Evolutionary conservation across 139 green algal species (phyloP).

Genomic region (Desmodesmus armatus): DNA sequence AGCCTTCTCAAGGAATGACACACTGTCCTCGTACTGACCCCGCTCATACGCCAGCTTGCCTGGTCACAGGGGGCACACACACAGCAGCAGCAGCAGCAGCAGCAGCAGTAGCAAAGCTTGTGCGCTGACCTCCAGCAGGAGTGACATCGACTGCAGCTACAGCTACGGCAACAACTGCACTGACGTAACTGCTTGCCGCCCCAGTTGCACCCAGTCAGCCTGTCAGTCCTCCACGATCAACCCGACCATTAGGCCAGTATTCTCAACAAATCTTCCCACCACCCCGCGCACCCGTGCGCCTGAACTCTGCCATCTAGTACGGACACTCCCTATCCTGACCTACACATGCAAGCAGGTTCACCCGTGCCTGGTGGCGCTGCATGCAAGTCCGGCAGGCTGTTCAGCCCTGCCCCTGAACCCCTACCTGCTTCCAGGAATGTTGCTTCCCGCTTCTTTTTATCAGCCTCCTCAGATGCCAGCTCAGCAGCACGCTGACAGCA

Average conservation of each 20-base stretch:
- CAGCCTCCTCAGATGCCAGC: slow-evolving; percentile 53
- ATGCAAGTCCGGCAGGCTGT: not conserved
- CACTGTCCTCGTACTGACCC: slow-evolving; percentile 71
- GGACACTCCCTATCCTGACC: no score
- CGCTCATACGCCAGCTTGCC: slow-evolving; percentile 57
- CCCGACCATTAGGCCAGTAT: no score
- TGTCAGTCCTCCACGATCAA: no score
- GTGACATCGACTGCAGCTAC: not conserved
- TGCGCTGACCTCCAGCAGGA: no score
- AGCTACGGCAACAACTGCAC: no score
- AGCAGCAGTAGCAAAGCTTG: not conserved
- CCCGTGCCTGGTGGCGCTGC: not conserved
- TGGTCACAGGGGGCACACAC: not conserved
- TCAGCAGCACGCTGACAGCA: slow-evolving; percentile 55
- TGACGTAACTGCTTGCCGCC: no score
- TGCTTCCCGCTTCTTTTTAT: slow-evolving; percentile 51
- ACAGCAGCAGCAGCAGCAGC: not conserved
- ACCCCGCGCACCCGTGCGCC: no score
- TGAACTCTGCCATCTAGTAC: no score
- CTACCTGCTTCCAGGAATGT: slow-evolving; percentile 54
- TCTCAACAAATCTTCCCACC: no score
- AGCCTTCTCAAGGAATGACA: slow-evolving; percentile 67
- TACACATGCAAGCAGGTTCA: no score
- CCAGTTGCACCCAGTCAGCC: no score
- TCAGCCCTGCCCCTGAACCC: not conserved